Evolutionary conservation across 2,329 filamentous ascomycete genomes (phyloP), one percentile per base, ranked within the genome.

Genomic region (Colletotrichum cordylinicola): DNA sequence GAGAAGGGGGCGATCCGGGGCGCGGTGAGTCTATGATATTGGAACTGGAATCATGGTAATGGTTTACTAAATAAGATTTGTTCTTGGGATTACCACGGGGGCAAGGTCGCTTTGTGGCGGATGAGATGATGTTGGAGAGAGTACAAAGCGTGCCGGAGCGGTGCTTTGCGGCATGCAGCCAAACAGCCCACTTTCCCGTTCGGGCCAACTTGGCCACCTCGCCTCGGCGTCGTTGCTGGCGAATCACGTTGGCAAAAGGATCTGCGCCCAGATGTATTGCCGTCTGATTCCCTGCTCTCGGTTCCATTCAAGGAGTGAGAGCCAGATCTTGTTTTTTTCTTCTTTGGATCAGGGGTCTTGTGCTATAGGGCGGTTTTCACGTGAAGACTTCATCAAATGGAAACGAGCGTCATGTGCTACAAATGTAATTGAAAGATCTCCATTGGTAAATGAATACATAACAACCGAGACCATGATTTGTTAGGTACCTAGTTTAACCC

Each of bases 161-260:
- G 55, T 58, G 61, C 24, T 27, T 39, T 55, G 24, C 31, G 24
- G 62, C 64, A 18, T 10, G 12, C 35, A 4, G 35, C 24, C 37
- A 52, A 43, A 73, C 70, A 65, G 64, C 73, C 70, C 64, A 69
- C 70, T 75, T 75, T 68, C 73, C 73, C 60, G 31, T 62, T 75
- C 35, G 62, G 56, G 70, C 27, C 64, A 65, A 33, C 52, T 67
- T 72, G 72, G 72, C 64, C 73, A 72, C 70, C 70, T 64, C 64
- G 62, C 70, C 33, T 68, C 33, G 62, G 56, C 56, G 33, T 12
- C 61, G 29, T 13, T 48, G 18, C 62, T 39, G n/a, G 69, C 73
- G 64, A 68, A 52, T 64, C 48, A 68, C 56, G 37, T 52, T 18
- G 37, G 62, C 9, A 29, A n/a, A 48, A 61, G n/a, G 58, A 61